A percentile compares a stretch with the other conserved stretches of the same genome.
phyloP scores from a whole-genome alignment of 371 early-diverging fungal genomes.

The Lichtheimia ornata region DNA sequence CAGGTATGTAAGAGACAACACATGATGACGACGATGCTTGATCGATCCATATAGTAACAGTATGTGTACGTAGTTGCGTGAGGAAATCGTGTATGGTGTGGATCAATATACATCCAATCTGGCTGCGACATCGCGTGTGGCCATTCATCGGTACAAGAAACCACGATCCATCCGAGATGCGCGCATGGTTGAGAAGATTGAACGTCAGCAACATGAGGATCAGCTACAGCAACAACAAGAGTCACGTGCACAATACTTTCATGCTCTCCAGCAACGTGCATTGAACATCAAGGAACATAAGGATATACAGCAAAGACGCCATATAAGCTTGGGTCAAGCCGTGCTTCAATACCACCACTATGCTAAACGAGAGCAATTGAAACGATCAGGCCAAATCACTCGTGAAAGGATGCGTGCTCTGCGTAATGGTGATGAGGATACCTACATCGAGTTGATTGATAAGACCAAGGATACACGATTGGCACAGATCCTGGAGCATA shows the following conservation, averaged over 20 bases:
- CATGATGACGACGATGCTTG: too few relatives aligned
- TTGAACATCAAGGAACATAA: constrained; percentile 71
- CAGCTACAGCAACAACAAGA: constrained; percentile 86
- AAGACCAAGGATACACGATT: constrained; percentile 95
- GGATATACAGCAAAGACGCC: constrained; percentile 53
- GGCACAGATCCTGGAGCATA: constrained; percentile 88
- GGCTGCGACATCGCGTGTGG: constrained; percentile 76
- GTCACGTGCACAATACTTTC: constrained; percentile 70
- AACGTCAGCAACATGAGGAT: constrained; percentile 89
- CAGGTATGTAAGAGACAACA: constrained; percentile 40
- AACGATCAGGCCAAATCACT: constrained; percentile 75
- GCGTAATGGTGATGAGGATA: constrained; percentile 93
- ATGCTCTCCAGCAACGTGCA: constrained; percentile 78
- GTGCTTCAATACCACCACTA: constrained; percentile 81
- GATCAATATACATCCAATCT: constrained; percentile 70
- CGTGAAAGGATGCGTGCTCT: constrained; percentile 94
- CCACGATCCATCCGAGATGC: constrained; percentile 89
- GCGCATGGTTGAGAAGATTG: constrained; percentile 86
- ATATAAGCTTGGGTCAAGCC: constrained; percentile 71
- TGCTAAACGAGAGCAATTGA: constrained; percentile 89
- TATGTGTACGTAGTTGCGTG: constrained; percentile 57
- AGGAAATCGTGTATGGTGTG: constrained; percentile 74
- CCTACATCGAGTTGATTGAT: constrained; percentile 91
- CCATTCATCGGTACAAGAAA: constrained; percentile 82
- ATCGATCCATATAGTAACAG: neutral